Evolutionary conservation across 768 basidiomycete genomes (phyloP).

Genomic region (Psilocybe azurescens): DNA sequence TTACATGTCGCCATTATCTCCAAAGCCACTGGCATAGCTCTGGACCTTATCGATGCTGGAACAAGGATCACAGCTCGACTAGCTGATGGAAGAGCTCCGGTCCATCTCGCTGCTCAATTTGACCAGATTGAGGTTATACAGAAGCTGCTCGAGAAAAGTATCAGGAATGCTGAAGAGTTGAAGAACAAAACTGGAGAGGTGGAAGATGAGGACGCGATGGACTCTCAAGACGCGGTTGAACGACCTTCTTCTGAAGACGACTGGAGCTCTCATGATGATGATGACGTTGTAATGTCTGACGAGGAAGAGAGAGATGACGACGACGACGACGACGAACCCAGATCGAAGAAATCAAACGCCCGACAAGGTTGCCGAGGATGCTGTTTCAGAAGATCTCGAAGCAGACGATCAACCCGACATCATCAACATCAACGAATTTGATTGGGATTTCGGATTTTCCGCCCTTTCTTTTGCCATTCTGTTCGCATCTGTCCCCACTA

Average conservation of each 20-base stretch:
- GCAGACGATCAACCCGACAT: constrained; percentile 40
- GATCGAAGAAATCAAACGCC: constrained; percentile 2
- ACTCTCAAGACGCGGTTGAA: constrained; percentile 30
- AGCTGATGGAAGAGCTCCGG: constrained; percentile 57
- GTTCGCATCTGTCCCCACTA: constrained; percentile 45
- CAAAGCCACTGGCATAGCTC: constrained; percentile 49
- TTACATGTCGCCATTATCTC: constrained; percentile 62
- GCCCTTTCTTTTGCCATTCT: constrained; percentile 58
- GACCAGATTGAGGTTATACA: constrained; percentile 45
- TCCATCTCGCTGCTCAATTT: constrained; percentile 62
- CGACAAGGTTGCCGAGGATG: background rate
- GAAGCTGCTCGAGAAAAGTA: constrained; percentile 58
- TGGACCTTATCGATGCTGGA: constrained; percentile 57
- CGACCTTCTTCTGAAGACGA: constrained; percentile 52
- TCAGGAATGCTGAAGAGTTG: constrained; percentile 38
- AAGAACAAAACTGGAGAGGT: constrained; percentile 27
- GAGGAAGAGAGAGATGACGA: constrained; percentile 36
- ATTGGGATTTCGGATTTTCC: constrained; percentile 65
- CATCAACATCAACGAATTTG: constrained; percentile 54
- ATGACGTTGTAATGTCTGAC: constrained; percentile 29
- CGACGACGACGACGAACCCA: constrained; percentile 27
- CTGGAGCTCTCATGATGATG: constrained; percentile 52
- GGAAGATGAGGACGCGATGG: constrained; percentile 31
- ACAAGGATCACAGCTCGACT: constrained; percentile 60
- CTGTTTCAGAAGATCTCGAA: constrained; percentile 16